Percentiles rank a stretch among this genome's conserved stretches.
phyloP scores from a whole-genome alignment of 2,329 filamentous ascomycete species.

The Aspergillus pseudoviridinutans region DNA sequence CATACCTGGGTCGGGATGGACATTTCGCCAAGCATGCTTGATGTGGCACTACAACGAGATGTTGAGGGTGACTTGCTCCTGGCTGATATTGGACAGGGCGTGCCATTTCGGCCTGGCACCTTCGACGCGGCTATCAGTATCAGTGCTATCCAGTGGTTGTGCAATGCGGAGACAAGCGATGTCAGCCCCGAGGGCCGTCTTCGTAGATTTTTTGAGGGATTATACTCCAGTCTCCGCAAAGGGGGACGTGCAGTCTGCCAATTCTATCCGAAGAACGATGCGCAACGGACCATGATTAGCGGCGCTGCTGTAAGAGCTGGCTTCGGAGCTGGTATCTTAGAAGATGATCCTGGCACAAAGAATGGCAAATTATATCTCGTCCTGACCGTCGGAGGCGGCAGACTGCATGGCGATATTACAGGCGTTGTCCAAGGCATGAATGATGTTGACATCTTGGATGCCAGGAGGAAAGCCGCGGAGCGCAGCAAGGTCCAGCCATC shows the following conservation, averaged over 20 bases:
- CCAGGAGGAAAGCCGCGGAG: conserved; percentile 50
- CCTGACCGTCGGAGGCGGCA: conserved; percentile 77
- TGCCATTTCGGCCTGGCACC: conserved; percentile 85
- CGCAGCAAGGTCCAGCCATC: conserved; percentile 39
- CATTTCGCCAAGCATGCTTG: conserved; percentile 92
- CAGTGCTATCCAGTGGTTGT: conserved; percentile 96
- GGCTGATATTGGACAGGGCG: conserved; percentile 90
- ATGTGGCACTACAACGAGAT: conserved; percentile 84
- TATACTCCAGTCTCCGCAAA: conserved; percentile 78
- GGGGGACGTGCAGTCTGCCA: conserved; percentile 92
- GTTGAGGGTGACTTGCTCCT: conserved; percentile 92
- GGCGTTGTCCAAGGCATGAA: conserved; percentile 87
- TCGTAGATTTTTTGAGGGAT: conserved; percentile 82
- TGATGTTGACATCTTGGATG: conserved; percentile 75
- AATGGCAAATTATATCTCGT: conserved; percentile 96
- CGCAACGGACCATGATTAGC: conserved; percentile 88
- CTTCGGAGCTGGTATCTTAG: conserved; percentile 89
- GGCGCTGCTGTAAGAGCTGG: conserved; percentile 86
- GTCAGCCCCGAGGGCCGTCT: conserved; percentile 75
- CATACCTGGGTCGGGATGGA: conserved; percentile 99
- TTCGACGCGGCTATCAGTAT: conserved; percentile 97
- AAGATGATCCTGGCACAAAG: conserved; percentile 95
- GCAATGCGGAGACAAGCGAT: conserved; percentile 86
- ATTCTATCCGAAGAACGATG: conserved; percentile 96
- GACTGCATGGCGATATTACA: conserved; percentile 70